These are phyloP conservation scores for Lithohypha guttulata DNA, from an alignment of 2,329 filamentous ascomycete species.

Conservation along the genomic window DNA sequence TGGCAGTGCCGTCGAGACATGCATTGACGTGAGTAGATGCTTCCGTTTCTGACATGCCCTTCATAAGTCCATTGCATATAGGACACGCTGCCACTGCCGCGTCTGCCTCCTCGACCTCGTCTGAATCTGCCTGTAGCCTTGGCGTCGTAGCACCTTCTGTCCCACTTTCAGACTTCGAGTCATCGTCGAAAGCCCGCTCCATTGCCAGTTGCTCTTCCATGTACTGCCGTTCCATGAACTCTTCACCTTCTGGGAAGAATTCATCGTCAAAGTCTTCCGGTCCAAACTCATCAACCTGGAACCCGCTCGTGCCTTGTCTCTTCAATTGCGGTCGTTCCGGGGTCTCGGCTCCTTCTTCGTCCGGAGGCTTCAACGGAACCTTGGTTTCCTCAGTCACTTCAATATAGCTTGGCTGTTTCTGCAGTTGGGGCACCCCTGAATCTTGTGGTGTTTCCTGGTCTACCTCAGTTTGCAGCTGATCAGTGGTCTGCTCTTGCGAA, in stretches of 20 bases:
- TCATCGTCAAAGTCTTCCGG: slow-evolving; percentile 46
- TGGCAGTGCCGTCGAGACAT: slow-evolving; percentile 74
- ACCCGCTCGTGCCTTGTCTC: slow-evolving; percentile 39
- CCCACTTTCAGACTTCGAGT: slow-evolving; percentile 42
- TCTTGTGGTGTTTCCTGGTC: neutral
- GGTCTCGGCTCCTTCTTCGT: neutral
- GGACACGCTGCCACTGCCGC: slow-evolving; percentile 49
- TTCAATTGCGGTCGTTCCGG: slow-evolving; percentile 32
- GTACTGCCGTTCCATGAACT: slow-evolving; percentile 55
- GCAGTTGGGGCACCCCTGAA: neutral
- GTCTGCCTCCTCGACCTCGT: slow-evolving; percentile 4
- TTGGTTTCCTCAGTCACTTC: slow-evolving; percentile 6
- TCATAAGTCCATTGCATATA: slow-evolving; percentile 60
- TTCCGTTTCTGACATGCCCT: slow-evolving; percentile 46
- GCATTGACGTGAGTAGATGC: slow-evolving; percentile 80
- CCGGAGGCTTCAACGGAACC: slow-evolving; percentile 20
- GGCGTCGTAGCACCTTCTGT: slow-evolving; percentile 17
- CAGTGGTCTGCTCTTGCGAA: neutral
- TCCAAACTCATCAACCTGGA: slow-evolving; percentile 5
- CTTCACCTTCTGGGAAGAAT: slow-evolving; percentile 52
- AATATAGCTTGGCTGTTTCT: neutral
- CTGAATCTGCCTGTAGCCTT: slow-evolving; percentile 16
- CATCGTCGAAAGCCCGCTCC: slow-evolving; percentile 36
- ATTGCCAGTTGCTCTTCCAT: slow-evolving; percentile 59
- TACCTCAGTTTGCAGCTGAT: neutral